Conservation (phyloP, 2,329 filamentous ascomycete genomes). For the Paracamarosporium sp. region DNA sequence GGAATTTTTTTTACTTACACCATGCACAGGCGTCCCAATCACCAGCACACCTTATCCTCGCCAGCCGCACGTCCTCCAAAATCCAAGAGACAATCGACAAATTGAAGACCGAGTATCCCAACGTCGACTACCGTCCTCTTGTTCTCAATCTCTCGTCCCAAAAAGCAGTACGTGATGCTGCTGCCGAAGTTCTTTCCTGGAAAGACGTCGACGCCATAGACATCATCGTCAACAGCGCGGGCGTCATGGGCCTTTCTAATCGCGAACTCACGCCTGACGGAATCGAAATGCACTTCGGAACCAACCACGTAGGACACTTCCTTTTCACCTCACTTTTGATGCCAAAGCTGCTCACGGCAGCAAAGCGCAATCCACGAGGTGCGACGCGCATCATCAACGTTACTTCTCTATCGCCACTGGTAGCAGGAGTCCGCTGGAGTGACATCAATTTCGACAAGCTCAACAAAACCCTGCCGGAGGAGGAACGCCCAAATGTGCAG, state of each 20-base stretch:
- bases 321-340: constrained; percentile 50
- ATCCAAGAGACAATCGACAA: constrained; percentile 24
- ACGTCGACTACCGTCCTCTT: constrained; percentile 32
- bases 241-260: constrained; percentile 26
- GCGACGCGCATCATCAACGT: constrained; percentile 14
- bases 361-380: constrained; percentile 23
- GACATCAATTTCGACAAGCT: constrained; percentile 13
- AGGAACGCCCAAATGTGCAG: not conserved
- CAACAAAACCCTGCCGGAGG: constrained; percentile 6
- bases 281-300: constrained; percentile 30
- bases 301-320: constrained; percentile 54
- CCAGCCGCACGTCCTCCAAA: constrained; percentile 49
- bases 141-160: constrained; percentile 41
- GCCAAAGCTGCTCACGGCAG: constrained; percentile 40
- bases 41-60: constrained; percentile 25
- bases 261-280: constrained; percentile 44
- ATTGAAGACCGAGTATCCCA: constrained; percentile 1
- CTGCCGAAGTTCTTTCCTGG: constrained; percentile 22
- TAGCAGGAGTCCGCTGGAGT: constrained; percentile 9
- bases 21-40: constrained; percentile 14
- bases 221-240: constrained; percentile 49
- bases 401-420: not conserved
- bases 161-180: constrained; percentile 36
- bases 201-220: constrained; percentile 39
- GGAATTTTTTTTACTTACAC: not conserved